A percentile compares a stretch with the other conserved stretches of the same genome.
Conservation (phyloP, 2,329 filamentous ascomycete species). For the Arthrobotrys pseudoclavata region DNA sequence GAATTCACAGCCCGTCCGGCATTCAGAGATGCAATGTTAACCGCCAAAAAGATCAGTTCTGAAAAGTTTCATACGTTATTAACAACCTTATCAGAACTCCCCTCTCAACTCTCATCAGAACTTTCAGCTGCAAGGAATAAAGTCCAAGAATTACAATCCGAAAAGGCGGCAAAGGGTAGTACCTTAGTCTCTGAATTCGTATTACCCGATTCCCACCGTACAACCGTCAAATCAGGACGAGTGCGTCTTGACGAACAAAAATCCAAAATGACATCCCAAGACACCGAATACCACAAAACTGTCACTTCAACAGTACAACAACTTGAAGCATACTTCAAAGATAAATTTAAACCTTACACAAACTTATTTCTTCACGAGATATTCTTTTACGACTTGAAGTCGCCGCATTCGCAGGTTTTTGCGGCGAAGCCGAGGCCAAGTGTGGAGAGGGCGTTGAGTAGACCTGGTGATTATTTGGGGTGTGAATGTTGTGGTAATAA, state of each 20-base stretch:
- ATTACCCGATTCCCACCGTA: slow-evolving; percentile 74
- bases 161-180: slow-evolving; percentile 30
- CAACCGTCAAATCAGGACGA: slow-evolving; percentile 84
- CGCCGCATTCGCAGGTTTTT: slow-evolving; percentile 77
- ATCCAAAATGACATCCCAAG: slow-evolving; percentile 77
- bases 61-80: slow-evolving; percentile 48
- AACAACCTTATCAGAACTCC: slow-evolving; percentile 32
- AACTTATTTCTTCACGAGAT: slow-evolving; percentile 77
- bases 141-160: slow-evolving; percentile 41
- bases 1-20: slow-evolving; percentile 55
- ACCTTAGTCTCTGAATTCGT: slow-evolving; percentile 70
- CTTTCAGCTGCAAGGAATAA: slow-evolving; percentile 26
- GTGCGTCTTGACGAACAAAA: slow-evolving; percentile 83
- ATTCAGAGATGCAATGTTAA: slow-evolving; percentile 56
- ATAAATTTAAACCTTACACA: slow-evolving; percentile 67
- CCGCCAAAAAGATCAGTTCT: slow-evolving; percentile 40
- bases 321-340: slow-evolving; percentile 69
- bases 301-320: slow-evolving; percentile 72
- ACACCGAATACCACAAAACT: slow-evolving; percentile 77
- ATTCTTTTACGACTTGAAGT: slow-evolving; percentile 80
- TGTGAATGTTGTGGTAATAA: slow-evolving; percentile 76
- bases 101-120: slow-evolving; percentile 25
- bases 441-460: slow-evolving; percentile 78
- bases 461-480: slow-evolving; percentile 82
- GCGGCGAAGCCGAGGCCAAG: slow-evolving; percentile 78